Evolutionary conservation across 2,329 filamentous ascomycete genomes (phyloP).

Genomic region (Allantophomopsis lycopodina): DNA sequence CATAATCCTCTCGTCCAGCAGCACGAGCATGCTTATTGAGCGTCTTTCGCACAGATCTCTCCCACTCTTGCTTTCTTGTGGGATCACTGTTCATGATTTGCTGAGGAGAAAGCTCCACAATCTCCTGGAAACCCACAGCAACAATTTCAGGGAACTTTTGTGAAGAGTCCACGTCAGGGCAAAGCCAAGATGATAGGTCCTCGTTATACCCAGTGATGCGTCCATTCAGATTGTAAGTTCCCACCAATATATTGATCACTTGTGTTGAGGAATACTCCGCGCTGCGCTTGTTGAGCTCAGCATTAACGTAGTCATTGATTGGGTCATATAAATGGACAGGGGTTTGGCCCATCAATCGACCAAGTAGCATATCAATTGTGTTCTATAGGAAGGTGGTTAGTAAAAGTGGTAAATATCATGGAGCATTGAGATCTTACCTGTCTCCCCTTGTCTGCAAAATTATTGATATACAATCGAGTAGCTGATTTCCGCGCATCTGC

Average conservation of each 20-base stretch:
- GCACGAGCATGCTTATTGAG: slow-evolving; percentile 59
- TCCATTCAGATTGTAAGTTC: slow-evolving; percentile 93
- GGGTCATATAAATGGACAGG: slow-evolving; percentile 85
- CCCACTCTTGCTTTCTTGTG: slow-evolving; percentile 72
- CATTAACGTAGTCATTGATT: slow-evolving; percentile 78
- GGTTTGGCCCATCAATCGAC: slow-evolving; percentile 68
- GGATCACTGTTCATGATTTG: slow-evolving; percentile 99
- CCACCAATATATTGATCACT: slow-evolving; percentile 63
- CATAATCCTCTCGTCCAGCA: slow-evolving; percentile 63
- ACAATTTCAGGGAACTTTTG: slow-evolving; percentile 67
- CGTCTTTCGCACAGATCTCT: slow-evolving; percentile 62
- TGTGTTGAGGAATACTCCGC: slow-evolving; percentile 64
- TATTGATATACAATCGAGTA: slow-evolving; percentile 91
- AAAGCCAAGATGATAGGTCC: slow-evolving; percentile 79
- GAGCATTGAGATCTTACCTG: slow-evolving; percentile 29
- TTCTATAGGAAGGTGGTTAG: slow-evolving; percentile 24
- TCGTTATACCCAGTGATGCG: slow-evolving; percentile 63
- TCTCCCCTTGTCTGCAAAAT: slow-evolving; percentile 83
- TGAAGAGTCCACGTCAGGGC: slow-evolving; percentile 45
- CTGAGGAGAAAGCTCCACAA: slow-evolving; percentile 93
- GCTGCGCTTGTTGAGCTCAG: slow-evolving; percentile 55
- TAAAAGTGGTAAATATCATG: no score
- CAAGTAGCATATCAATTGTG: slow-evolving; percentile 87
- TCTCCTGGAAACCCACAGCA: slow-evolving; percentile 90
- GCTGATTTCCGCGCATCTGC: slow-evolving; percentile 95